Evolutionary conservation across 805 yeast species (phyloP).

Genomic region (Zygotorulaspora danielsina): DNA sequence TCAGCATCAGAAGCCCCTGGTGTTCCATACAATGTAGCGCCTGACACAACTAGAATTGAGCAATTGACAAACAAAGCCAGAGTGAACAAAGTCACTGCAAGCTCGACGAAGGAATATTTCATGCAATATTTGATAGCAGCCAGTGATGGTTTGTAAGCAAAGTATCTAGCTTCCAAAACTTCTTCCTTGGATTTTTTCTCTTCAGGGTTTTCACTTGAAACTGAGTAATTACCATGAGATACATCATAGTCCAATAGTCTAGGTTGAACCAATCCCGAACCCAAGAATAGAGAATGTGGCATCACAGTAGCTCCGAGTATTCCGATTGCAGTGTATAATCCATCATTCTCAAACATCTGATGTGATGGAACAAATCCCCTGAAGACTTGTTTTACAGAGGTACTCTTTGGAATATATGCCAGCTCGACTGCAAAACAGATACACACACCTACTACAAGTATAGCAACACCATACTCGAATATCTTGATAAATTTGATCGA

Average conservation of each 20-base stretch:
- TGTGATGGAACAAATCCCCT: conserved; percentile 66
- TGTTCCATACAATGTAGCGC: conserved; percentile 66
- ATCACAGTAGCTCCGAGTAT: conserved; percentile 90
- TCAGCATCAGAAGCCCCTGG: conserved; percentile 77
- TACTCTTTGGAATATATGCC: conserved; percentile 45
- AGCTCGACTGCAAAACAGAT: conserved; percentile 74
- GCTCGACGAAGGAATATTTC: conserved; percentile 67
- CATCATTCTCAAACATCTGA: conserved; percentile 51
- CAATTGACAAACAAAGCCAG: conserved; percentile 84
- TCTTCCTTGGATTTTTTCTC: conserved; percentile 21
- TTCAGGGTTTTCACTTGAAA: conserved; percentile 17
- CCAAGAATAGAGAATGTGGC: conserved; percentile 86
- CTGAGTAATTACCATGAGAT: conserved; percentile 46
- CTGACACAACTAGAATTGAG: conserved; percentile 77
- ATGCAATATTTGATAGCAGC: conserved; percentile 70
- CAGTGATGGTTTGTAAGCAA: conserved; percentile 61
- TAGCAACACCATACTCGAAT: conserved; percentile 72
- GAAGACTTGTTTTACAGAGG: conserved; percentile 48
- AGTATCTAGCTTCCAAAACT: conserved; percentile 39
- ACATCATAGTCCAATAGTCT: conserved; percentile 71
- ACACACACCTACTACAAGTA: conserved; percentile 69
- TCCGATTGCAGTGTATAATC: conserved; percentile 71
- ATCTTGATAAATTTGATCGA: conserved; percentile 64
- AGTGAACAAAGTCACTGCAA: conserved; percentile 64
- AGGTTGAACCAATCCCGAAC: conserved; percentile 83